Conservation (phyloP, 2,329 filamentous ascomycete genomes). For the Neoscytalidium dimidiatum region DNA sequence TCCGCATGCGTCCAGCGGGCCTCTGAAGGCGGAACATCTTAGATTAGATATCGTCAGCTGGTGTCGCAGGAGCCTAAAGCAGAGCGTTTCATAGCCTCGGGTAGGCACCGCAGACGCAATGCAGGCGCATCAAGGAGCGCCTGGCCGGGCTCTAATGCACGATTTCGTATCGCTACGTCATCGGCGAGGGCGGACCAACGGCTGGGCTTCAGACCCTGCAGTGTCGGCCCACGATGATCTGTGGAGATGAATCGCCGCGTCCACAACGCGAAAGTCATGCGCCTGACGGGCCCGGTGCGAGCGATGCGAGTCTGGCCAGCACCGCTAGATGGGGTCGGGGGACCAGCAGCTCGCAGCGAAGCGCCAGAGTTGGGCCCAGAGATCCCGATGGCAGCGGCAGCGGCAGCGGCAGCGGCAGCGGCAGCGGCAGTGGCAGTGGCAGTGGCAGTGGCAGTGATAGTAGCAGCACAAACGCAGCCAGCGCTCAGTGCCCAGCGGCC, state of each 20-base stretch:
- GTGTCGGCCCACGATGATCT: conserved; percentile 3
- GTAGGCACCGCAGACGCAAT: conserved; percentile 15
- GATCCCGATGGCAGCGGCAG: too few species aligned
- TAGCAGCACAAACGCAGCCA: background rate
- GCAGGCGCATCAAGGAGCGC: conserved; percentile 10
- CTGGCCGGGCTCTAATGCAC: conserved; percentile 1
- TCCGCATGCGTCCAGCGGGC: background rate
- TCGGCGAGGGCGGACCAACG: conserved; percentile 10
- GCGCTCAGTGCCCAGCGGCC: background rate
- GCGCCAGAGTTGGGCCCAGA: too few species aligned
- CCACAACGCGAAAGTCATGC: conserved; percentile 5
- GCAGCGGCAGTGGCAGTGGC: background rate
- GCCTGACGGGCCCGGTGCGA: background rate
- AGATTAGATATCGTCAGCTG: conserved; percentile 4
- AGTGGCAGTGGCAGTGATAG: background rate
- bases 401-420: background rate
- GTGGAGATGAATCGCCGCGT: conserved; percentile 12
- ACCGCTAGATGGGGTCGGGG: too few species aligned
- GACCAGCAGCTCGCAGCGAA: too few species aligned
- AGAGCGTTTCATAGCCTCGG: background rate
- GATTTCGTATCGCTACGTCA: conserved; percentile 12
- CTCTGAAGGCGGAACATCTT: conserved; percentile 6
- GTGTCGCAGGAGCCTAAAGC: conserved; percentile 7
- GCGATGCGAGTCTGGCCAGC: background rate
- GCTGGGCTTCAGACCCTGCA: conserved; percentile 12